Evolutionary conservation across 768 basidiomycete genomes (phyloP).

Genomic region (Russula olivacea): DNA sequence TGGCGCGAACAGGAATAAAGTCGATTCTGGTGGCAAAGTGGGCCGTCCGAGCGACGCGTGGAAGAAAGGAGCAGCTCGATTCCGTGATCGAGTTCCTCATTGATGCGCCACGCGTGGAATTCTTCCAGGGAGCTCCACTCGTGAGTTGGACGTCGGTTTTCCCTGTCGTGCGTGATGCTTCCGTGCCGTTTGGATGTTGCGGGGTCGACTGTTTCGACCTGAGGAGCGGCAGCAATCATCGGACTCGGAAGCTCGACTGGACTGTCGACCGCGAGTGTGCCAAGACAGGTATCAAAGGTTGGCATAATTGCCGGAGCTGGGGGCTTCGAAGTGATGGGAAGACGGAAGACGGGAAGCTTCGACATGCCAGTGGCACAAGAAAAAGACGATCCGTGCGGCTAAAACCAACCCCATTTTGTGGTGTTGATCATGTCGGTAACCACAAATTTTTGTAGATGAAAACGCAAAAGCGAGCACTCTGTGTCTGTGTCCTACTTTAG

Average conservation of each 20-base stretch:
- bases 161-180: slow-evolving; percentile 1
- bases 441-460: background rate
- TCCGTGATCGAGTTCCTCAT: background rate
- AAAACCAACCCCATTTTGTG: background rate
- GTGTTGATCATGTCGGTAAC: background rate
- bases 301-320: background rate
- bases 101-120: background rate
- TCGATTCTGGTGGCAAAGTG: background rate
- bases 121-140: slow-evolving; percentile 3
- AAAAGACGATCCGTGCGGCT: background rate
- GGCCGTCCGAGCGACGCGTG: background rate
- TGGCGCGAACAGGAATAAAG: background rate
- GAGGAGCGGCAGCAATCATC: background rate
- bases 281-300: background rate
- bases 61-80: background rate
- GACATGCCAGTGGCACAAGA: background rate
- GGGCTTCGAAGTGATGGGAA: background rate
- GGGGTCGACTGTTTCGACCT: background rate
- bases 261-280: background rate
- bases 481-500: background rate
- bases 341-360: background rate
- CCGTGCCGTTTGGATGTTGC: background rate
- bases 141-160: background rate
- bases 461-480: background rate
- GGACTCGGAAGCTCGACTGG: background rate